These are phyloP conservation scores for Neotropicomus parvogracilis DNA, from an alignment of 1,284 basidiomycete genomes.

Conservation along the genomic window DNA sequence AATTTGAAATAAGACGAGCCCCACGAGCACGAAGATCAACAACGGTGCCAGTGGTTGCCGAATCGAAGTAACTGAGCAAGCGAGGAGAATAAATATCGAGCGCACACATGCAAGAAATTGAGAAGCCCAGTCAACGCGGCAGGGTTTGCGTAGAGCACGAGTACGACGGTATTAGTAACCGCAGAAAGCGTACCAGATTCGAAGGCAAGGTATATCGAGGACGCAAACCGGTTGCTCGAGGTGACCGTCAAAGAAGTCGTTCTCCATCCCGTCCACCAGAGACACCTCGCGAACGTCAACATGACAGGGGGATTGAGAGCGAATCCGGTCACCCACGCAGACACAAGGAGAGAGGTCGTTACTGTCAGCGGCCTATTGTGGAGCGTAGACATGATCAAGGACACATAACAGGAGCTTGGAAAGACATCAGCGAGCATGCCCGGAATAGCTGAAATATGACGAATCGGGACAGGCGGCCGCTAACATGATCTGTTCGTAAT, in stretches of 20 bases:
- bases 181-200: neutral
- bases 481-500: neutral
- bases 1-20: too few species aligned
- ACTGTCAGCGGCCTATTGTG: neutral
- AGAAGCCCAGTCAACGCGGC: neutral
- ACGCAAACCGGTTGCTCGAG: neutral
- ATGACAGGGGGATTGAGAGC: neutral
- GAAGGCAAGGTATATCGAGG: neutral
- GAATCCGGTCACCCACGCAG: neutral
- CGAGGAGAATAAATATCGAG: too few species aligned
- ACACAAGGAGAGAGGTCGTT: neutral
- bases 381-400: neutral
- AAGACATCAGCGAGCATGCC: neutral
- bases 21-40: neutral
- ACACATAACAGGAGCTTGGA: neutral
- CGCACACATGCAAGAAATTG: neutral
- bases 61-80: neutral
- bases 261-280: neutral
- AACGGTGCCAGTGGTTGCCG: neutral
- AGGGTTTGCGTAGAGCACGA: neutral
- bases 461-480: neutral
- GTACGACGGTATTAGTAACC: neutral
- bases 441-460: neutral
- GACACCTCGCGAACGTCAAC: neutral
- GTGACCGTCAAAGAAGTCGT: neutral